Percentiles rank a stretch among this genome's conserved stretches.
phyloP scores from a whole-genome alignment of 352 stramenopile species.

The Aphanomyces invadans region DNA sequence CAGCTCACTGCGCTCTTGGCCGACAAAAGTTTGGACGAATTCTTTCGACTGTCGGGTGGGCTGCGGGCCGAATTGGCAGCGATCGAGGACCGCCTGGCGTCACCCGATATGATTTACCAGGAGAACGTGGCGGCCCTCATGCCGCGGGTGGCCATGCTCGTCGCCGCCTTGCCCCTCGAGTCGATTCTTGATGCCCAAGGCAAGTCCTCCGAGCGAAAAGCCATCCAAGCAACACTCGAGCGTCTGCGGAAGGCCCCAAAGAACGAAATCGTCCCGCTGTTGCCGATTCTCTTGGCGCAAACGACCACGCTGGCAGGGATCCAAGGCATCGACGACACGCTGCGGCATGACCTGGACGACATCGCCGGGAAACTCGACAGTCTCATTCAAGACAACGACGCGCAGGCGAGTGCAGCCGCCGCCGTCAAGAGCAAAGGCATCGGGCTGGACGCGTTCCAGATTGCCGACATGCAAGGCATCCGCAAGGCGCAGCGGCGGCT shows the following conservation, averaged over 20 bases:
- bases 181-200: constrained; percentile 69
- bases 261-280: constrained; percentile 55
- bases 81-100: constrained; percentile 51
- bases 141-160: constrained; percentile 34
- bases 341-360: constrained; percentile 49
- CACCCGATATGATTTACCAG: constrained; percentile 75
- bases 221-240: constrained; percentile 66
- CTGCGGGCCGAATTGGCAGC: constrained; percentile 65
- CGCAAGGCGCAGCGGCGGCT: constrained; percentile 71
- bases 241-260: constrained; percentile 75
- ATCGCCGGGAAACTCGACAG: constrained; percentile 38
- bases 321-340: constrained; percentile 40
- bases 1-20: constrained; percentile 34
- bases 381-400: constrained; percentile 37
- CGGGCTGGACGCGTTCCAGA: constrained; percentile 28
- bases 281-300: constrained; percentile 57
- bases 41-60: constrained; percentile 70
- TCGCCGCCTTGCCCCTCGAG: constrained; percentile 57
- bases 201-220: constrained; percentile 59
- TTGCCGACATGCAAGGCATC: constrained; percentile 68
- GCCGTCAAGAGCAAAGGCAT: constrained; percentile 7
- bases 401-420: neutral
- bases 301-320: constrained; percentile 41
- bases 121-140: constrained; percentile 40
- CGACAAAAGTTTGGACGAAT: constrained; percentile 60